A percentile compares a stretch with the other conserved stretches of the same genome.
Conservation (phyloP, 2,329 filamentous ascomycete genomes). For the Davidsoniella virescens region DNA sequence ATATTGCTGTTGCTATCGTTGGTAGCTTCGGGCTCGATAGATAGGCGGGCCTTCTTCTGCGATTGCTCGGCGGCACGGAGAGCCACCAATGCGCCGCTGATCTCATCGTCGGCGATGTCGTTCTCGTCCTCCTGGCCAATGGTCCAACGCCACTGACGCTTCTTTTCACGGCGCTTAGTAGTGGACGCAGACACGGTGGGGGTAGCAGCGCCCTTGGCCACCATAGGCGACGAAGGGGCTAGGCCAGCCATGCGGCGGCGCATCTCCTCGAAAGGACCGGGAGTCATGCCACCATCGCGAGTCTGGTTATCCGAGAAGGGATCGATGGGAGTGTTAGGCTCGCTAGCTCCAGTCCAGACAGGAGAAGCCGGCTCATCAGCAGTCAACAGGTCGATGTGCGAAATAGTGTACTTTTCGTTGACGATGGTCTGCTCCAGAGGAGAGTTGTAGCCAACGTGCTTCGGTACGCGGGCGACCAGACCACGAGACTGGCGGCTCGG, state of each 20-base stretch:
- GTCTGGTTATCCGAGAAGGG: conserved; percentile 37
- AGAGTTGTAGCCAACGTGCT: conserved; percentile 44
- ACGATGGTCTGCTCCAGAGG: conserved; percentile 48
- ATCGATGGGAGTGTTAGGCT: conserved; percentile 30
- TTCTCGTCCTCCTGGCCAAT: conserved; percentile 34
- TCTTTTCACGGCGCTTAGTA: conserved; percentile 38
- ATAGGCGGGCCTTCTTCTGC: conserved; percentile 11
- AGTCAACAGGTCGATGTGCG: conserved; percentile 45
- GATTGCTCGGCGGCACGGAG: conserved; percentile 20
- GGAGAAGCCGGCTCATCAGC: conserved; percentile 29
- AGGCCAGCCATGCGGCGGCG: conserved; percentile 37
- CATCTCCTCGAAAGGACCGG: conserved; percentile 48
- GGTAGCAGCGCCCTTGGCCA: conserved; percentile 26
- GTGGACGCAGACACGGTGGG: not conserved
- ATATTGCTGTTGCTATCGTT: too few species aligned
- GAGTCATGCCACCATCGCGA: conserved; percentile 44
- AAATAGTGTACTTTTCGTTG: conserved; percentile 44
- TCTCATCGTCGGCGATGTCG: conserved; percentile 20
- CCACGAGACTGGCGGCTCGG: conserved; percentile 37
- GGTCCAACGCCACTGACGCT: conserved; percentile 49
- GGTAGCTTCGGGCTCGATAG: not conserved
- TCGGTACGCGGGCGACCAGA: conserved; percentile 33
- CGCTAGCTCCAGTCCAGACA: conserved; percentile 5
- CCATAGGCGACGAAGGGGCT: conserved; percentile 25
- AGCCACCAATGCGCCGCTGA: conserved; percentile 28